Evolutionary conservation across 2,329 filamentous ascomycete species (phyloP).

Genomic region (Lasiodiplodia sp.): DNA sequence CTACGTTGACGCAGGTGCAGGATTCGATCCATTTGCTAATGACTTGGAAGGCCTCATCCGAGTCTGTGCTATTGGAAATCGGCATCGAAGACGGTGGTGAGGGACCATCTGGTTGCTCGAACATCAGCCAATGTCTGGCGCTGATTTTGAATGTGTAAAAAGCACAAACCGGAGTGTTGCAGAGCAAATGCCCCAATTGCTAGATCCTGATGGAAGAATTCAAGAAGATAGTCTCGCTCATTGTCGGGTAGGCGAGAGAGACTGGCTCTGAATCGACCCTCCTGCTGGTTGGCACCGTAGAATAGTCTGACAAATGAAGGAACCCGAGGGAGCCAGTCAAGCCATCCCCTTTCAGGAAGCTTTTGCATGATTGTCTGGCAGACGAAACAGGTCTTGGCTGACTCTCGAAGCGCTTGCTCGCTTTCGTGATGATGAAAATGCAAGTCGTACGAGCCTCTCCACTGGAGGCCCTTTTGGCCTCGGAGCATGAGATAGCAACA

Average conservation of each 20-base stretch:
- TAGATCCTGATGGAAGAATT: background rate
- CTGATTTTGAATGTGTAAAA: no score
- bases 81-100: background rate
- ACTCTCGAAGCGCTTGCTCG: background rate
- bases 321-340: background rate
- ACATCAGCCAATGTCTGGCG: background rate
- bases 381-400: background rate
- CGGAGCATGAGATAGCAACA: background rate
- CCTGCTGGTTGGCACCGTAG: no score
- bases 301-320: background rate
- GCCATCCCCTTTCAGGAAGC: background rate
- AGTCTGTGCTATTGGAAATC: background rate
- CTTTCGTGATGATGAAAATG: background rate
- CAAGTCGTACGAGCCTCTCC: background rate
- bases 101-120: background rate
- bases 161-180: background rate
- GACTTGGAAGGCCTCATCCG: rapidly evolving
- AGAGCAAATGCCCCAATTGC: background rate
- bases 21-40: background rate
- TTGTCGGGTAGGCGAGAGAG: background rate
- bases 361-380: background rate
- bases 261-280: background rate
- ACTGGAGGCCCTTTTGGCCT: background rate
- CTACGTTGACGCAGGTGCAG: background rate
- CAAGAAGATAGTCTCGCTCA: background rate